Base-by-base conservation (phyloP, 108 stramenopile genomes). In the Fragilariopsis cylindrus region DNA sequence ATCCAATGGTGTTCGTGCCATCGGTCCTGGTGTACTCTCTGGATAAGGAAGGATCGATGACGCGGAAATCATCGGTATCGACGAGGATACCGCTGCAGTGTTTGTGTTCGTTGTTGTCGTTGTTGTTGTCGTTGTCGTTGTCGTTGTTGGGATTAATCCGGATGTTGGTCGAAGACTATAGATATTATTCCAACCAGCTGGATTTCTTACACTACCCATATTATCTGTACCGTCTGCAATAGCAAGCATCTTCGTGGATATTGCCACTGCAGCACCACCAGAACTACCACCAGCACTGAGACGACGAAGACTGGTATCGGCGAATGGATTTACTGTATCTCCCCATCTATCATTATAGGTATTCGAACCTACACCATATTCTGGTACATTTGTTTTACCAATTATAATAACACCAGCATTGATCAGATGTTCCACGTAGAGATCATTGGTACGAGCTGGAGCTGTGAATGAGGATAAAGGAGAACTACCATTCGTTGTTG, bases 301-400 rank as follows among this genome's bases (percentile, higher is more conserved):
- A 15, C 52, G 12, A n/a, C 13, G 1, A 15, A 53, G 52, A 53
- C 15, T 53, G 30, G 30, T 30, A 8, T 3, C 30, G 1, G 57
- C 13, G 45, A 62, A 81, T 3, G 88, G 85, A 67, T 89, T 89
- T 3, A 68, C 42, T 41, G 88, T 86, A 1, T 80, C 76, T 4
- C 85, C 88, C 72, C 74, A 82, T 21, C 48, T 43, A 11, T 75
- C 57, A 62, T 89, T 89, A 79, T 57, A 86, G n/a, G 85, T 81
- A 57, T 86, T 81, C 4, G 87, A 87, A 15, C 97, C 97, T 84
- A 98, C 88, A 0, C 86, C 97, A 74, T 92, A 88, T 76, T 98
- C 97, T 64, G 96, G 95, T 84, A 92, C 81, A 83, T 97, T 98
- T 19, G 94, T 92, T 68, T 88, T 92, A 21, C 96, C 98, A 48